Evolutionary conservation across 73 alveolate genomes (phyloP), one percentile per base, ranked within the genome.

Genomic region (Tetrahymena borealis): DNA sequence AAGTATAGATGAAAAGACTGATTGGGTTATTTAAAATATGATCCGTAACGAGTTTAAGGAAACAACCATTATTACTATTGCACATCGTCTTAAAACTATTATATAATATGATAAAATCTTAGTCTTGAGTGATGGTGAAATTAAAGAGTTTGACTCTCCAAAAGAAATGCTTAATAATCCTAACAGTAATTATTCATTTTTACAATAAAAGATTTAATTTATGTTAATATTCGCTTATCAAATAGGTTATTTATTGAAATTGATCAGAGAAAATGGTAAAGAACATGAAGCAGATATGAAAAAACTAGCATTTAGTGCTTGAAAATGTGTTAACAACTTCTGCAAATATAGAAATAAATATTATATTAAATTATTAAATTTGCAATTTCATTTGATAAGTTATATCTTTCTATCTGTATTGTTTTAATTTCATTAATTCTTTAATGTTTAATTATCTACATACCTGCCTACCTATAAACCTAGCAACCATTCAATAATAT

Each of bases 41-140:
- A 98, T 98, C 40, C 90, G 93, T 37, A 94, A 93, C 37, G 97
- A 97, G 90, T 96, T 98, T 92, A 91, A 43, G 90, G 98, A 97
- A 77, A 96, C 98, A 36, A 98, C 99, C 11, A 95, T 97, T 78
- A 78, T 98, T 16, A 98, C 99, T 7, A 98, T 98, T 41, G 99
- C 99, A 37, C 99, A 98, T 93, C 91, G 99, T 90, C 96, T 98
- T 40, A 96, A 98, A 94, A 98, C 99, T 36, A 96, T 98, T 10
- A 94, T 97, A 78, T 79, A 97, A 91, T 92, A 97, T n/a, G 99
- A 97, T 94, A 95, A 95, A 93, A 97, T 98, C 37, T 90, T 97
- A 78, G 99, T 98, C 41, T 95, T 98, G 79, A 95, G 94, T 39
- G 91, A 94, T 41, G 99, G 99, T 20, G 93, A 96, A 91, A 94